Percentiles rank a stretch among this genome's conserved stretches.
These are phyloP conservation scores for Rhodosporidiobolus odoratus DNA, from an alignment of 768 basidiomycete species.

Conservation along the genomic window DNA sequence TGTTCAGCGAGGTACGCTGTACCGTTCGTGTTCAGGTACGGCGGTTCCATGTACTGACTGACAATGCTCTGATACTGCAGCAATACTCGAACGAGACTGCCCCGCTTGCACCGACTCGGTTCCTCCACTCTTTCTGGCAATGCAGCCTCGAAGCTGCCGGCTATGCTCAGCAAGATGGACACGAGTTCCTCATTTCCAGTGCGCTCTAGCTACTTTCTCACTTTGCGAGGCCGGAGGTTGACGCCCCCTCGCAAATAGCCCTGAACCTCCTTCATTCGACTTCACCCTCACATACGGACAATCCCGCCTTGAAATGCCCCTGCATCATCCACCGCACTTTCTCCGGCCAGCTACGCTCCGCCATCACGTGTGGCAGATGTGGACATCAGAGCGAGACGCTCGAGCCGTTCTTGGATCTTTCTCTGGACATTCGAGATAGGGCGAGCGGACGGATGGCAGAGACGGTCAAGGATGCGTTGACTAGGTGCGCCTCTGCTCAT, in stretches of 20 bases:
- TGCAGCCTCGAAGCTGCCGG: constrained; percentile 68
- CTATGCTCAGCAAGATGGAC: constrained; percentile 90
- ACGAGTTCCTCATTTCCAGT: constrained; percentile 71
- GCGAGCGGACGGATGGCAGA: constrained; percentile 48
- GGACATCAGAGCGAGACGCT: constrained; percentile 68
- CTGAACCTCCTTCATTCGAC: constrained; percentile 82
- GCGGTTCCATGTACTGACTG: neutral
- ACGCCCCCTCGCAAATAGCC: constrained; percentile 43
- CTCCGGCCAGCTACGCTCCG: constrained; percentile 76
- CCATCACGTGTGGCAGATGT: constrained; percentile 82
- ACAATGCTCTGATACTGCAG: neutral
- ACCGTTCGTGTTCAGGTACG: neutral
- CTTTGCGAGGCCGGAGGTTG: neutral
- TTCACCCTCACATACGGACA: constrained; percentile 65
- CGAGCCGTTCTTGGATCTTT: constrained; percentile 87
- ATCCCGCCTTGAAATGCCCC: constrained; percentile 59
- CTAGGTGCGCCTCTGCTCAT: constrained; percentile 53
- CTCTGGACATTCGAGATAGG: constrained; percentile 60
- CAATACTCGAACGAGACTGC: constrained; percentile 44
- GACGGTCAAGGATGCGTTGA: constrained; percentile 68
- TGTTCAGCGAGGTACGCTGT: constrained; percentile 63
- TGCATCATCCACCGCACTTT: constrained; percentile 90
- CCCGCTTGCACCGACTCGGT: constrained; percentile 73
- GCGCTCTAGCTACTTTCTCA: neutral
- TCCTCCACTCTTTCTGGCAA: constrained; percentile 79